These are phyloP conservation scores for Globisporangium recalcitrans DNA, from an alignment of 352 stramenopile species.

Conservation along the genomic window DNA sequence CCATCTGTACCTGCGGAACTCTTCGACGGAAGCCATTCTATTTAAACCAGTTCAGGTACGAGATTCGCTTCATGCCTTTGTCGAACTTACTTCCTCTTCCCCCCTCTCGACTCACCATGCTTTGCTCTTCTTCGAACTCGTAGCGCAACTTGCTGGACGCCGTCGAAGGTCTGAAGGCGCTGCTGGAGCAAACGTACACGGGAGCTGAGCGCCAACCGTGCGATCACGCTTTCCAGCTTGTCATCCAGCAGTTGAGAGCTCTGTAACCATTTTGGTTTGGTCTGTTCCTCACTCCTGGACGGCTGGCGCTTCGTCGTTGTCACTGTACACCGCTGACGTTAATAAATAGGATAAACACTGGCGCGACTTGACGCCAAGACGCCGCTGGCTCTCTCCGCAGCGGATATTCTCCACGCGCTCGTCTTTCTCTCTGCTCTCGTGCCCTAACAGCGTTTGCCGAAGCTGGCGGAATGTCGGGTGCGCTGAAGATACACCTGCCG, in stretches of 20 bases:
- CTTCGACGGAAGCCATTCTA: slow-evolving; percentile 75
- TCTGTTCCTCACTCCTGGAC: slow-evolving; percentile 2
- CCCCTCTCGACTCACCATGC: neutral
- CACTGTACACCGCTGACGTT: slow-evolving; percentile 29
- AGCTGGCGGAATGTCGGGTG: slow-evolving; percentile 56
- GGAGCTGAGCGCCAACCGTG: slow-evolving; percentile 38
- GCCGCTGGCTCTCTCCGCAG: slow-evolving; percentile 43
- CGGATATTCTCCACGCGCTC: slow-evolving; percentile 35
- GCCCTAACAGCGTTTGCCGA: slow-evolving; percentile 22
- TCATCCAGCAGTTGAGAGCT: slow-evolving; percentile 45
- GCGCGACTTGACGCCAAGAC: slow-evolving; percentile 33
- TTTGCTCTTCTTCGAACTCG: slow-evolving; percentile 2
- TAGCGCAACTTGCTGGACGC: slow-evolving; percentile 67
- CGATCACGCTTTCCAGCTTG: slow-evolving; percentile 30
- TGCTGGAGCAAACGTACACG: slow-evolving; percentile 61
- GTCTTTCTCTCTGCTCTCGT: slow-evolving; percentile 9
- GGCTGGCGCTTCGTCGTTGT: slow-evolving; percentile 12
- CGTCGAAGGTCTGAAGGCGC: slow-evolving; percentile 50
- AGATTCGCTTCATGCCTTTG: neutral
- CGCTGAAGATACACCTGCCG: slow-evolving; percentile 30
- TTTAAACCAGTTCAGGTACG: slow-evolving; percentile 79
- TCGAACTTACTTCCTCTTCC: neutral
- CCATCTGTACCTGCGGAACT: slow-evolving; percentile 70
- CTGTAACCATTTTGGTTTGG: slow-evolving; percentile 20
- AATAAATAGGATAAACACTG: slow-evolving; percentile 32